A percentile compares a stretch with the other conserved stretches of the same genome.
phyloP scores from a whole-genome alignment of 2,329 filamentous ascomycete species.

The Macrophomina pseudophaseolina region DNA sequence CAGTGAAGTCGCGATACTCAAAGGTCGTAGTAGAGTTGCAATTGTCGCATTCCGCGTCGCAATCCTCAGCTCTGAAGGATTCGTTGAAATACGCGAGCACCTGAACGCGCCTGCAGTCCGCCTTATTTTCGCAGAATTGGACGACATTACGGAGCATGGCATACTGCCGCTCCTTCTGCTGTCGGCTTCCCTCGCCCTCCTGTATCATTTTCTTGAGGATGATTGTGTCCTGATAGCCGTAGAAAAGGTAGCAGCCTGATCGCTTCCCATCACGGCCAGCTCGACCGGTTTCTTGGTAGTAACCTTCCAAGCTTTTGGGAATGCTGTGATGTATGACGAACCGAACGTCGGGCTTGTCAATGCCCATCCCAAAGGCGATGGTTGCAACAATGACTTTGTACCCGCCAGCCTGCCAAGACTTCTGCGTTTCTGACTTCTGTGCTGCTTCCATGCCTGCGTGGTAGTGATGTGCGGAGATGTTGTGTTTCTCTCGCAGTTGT shows the following conservation, averaged over 20 bases:
- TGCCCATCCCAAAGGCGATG: conserved; percentile 99
- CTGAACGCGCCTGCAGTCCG: conserved; percentile 84
- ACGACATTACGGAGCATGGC: conserved; percentile 85
- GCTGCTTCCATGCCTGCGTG: conserved; percentile 77
- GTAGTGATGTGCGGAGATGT: conserved; percentile 80
- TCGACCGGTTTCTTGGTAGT: conserved; percentile 97
- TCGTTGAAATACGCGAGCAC: conserved; percentile 96
- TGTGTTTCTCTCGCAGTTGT: conserved; percentile 64
- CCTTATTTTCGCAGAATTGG: conserved; percentile 86
- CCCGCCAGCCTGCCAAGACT: conserved; percentile 78
- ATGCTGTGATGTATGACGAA: conserved; percentile 94
- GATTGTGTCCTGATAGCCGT: conserved; percentile 76
- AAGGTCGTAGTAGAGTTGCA: conserved; percentile 76
- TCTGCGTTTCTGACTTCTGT: conserved; percentile 74
- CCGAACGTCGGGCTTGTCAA: conserved; percentile 94
- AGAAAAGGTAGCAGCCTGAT: conserved; percentile 91
- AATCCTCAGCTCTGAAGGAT: conserved; percentile 73
- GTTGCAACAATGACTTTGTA: conserved; percentile 94
- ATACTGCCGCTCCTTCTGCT: conserved; percentile 73
- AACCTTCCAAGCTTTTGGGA: conserved; percentile 94
- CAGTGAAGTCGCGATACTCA: conserved; percentile 76
- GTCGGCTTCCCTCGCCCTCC: conserved; percentile 69
- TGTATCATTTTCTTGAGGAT: conserved; percentile 81
- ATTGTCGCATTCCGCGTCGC: conserved; percentile 82
- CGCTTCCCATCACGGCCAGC: conserved; percentile 88